A percentile compares a stretch with the other conserved stretches of the same genome.
These are phyloP conservation scores for Lepidium campestre DNA, from an alignment of 441 rosid species.

Conservation along the genomic window DNA sequence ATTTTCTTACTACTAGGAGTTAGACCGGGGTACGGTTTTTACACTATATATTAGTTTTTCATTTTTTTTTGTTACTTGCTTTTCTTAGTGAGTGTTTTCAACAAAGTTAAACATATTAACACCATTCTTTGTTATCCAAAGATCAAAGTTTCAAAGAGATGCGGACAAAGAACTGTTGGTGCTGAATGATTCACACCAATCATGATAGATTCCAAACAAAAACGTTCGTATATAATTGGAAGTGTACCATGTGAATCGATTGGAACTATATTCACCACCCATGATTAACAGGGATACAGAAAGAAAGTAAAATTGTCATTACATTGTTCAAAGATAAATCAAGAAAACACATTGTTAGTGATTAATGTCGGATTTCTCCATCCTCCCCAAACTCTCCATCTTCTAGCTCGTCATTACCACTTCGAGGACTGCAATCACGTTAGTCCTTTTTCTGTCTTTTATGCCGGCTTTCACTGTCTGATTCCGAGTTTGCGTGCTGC, in stretches of 20 bases:
- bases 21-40: no score
- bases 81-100: not conserved
- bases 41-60: no score
- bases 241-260: constrained; percentile 41
- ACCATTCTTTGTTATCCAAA: no score
- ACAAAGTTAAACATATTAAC: no score
- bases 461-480: constrained; percentile 73
- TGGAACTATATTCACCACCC: constrained; percentile 58
- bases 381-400: constrained; percentile 78
- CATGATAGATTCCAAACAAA: constrained; percentile 37
- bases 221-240: constrained; percentile 39
- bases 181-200: constrained; percentile 66
- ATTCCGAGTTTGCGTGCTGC: constrained; percentile 81
- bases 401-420: constrained; percentile 59
- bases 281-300: not conserved
- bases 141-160: no score
- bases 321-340: not conserved
- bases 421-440: constrained; percentile 46
- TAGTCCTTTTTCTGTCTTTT: constrained; percentile 73
- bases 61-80: not conserved
- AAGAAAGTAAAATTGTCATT: not conserved
- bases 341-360: not conserved
- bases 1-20: no score
- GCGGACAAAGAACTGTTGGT: constrained; percentile 6
- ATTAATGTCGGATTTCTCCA: constrained; percentile 47